Base-by-base conservation (phyloP, 2,329 filamentous ascomycete genomes). In the Cryphonectria japonica region DNA sequence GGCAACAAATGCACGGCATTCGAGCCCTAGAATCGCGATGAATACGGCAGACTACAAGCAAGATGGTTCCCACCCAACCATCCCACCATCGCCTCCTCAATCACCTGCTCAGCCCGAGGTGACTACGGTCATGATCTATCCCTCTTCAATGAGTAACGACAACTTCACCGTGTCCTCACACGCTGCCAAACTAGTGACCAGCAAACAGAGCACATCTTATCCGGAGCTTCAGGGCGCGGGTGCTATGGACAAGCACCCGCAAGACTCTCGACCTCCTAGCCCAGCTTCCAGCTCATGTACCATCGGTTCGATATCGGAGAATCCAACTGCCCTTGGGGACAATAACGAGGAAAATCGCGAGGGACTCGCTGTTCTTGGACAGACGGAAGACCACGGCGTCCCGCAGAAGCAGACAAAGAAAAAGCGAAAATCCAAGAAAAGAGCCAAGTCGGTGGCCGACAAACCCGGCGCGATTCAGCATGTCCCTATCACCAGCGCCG, bases 271-370 rank as follows among this genome's bases (percentile, higher is more conserved):
- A 16, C 62, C 69, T 1, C 22, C 26, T n/a, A 69, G 57, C 11
- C 61, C 71, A 63, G 59, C 66, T 39, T 11, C 62, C 9, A 69
- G 57, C 50, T 69, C 63, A 8, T 63, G 39, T 19, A 60, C 66
- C 11, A 16, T 61, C 11, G 43, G 57, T 16, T 39, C 52, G 19
- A 9, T 11, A 2, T n/a, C 7, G 7, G 66, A 60, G 19, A 39
- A 26, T 14, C 46, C 26, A 19, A 22, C 22, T 26, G 41, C n/a
- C 3, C 46, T 50, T 2, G 41, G 69, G 5, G 60, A 39, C 14
- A 19, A 32, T 3, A 2, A 26, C 7, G 19, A 37, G 8, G 13
- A 13, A 22, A 22, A 11, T 29, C 22, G 29, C 37, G 46, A 22
- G 6, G 16, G 37, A 4, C 57, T 2, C 29, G 29, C 19, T 39